Base-by-base conservation (phyloP, 768 basidiomycete genomes). In the Favolaschia claudopus region DNA sequence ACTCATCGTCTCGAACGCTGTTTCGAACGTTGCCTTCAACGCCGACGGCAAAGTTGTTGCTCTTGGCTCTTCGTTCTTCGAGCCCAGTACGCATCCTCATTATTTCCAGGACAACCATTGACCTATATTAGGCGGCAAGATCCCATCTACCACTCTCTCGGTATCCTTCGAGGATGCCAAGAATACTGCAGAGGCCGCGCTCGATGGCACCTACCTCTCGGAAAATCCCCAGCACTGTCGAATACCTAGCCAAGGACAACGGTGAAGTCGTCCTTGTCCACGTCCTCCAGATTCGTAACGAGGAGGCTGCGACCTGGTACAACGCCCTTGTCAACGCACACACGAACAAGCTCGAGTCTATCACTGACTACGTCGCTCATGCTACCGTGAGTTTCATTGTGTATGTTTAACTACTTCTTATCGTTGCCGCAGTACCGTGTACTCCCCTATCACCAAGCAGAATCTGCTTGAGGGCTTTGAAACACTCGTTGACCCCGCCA, bases 281-380 rank as follows among this genome's bases (percentile, higher is more conserved):
- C 64, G 67, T 64, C 13, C 44, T 68, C 1, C 67, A 68, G 36
- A 45, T 68, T 40, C 62, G 55, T 39, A 67, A 67, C 54, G 63
- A 71, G 14, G 58, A 63, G 2, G 65, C 68, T 5, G 69, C 82
- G 39, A 75, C 79, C 9, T 88, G 82, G 82, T 80, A 77, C 63
- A 82, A 88, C 69, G 85, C 83, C 0, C 85, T 83, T 55, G 78
- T 88, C 39, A 85, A 87, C 62, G 85, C 83, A 7, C 80, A 82
- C 60, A 73, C 79, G n/a, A 82, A 82, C 17, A 80, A 82, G 28
- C 64, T 87, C 32, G 67, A 84, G 24, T 75, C 78, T 17, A 75
- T 84, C 20, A 80, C 80, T 29, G 83, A 88, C 66, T 86, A 84
- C 69, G 83, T 81, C 29, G 66, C 77, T 8, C 69, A 78, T 29